phyloP scores from a whole-genome alignment of 106 monocot species.

The Platanthera guangdongensis region DNA sequence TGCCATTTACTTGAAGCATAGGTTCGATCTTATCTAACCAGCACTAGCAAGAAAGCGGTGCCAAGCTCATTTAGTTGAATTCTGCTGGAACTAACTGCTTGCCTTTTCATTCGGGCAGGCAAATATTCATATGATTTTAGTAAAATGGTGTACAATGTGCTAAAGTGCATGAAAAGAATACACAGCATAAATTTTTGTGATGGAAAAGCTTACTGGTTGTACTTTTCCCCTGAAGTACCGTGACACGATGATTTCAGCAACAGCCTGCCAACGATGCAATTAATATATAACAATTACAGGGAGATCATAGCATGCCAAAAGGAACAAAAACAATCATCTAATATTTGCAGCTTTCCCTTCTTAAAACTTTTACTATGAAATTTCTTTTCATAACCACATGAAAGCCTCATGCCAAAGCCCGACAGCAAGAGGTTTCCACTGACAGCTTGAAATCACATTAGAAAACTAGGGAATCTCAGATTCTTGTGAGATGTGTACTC shows the following conservation, averaged over 20 bases:
- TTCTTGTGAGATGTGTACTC: slow-evolving; percentile 72
- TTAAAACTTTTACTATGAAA: neutral
- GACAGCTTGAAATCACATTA: slow-evolving; percentile 7
- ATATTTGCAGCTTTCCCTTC: neutral
- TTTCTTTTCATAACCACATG: neutral
- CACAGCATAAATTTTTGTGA: neutral
- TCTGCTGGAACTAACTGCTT: too few relatives aligned
- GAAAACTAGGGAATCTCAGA: slow-evolving; percentile 48
- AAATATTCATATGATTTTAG: slow-evolving; percentile 4
- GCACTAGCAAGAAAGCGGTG: too few relatives aligned
- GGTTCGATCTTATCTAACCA: too few relatives aligned
- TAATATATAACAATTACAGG: neutral
- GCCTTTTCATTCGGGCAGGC: too few relatives aligned
- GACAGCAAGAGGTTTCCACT: neutral
- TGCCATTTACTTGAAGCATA: too few relatives aligned
- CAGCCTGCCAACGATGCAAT: slow-evolving; percentile 47
- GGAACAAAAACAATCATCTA: neutral
- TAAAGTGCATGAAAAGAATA: slow-evolving; percentile 2
- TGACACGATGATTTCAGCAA: slow-evolving; percentile 80
- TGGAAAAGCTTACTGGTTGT: slow-evolving; percentile 49
- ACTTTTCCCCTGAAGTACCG: slow-evolving; percentile 57
- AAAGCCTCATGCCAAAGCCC: neutral
- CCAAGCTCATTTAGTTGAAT: too few relatives aligned
- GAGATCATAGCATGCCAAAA: neutral
- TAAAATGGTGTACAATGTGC: neutral